These are phyloP conservation scores for Amanita jacksonii DNA, from an alignment of 768 basidiomycete species.

Conservation along the genomic window DNA sequence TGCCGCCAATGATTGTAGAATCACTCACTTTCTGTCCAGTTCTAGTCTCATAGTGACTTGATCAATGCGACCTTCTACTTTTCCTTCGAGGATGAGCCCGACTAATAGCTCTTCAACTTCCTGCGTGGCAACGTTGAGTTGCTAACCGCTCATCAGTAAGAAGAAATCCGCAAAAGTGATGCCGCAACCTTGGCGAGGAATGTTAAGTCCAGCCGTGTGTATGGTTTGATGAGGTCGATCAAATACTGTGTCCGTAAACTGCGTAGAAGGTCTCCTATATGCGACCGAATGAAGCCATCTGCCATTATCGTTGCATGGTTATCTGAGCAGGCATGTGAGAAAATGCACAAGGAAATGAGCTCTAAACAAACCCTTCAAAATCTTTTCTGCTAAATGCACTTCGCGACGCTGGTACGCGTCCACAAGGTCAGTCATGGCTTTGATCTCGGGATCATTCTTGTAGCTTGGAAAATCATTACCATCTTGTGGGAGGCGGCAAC, in stretches of 20 bases:
- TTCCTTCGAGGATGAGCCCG: slow-evolving; percentile 91
- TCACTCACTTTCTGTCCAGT: slow-evolving; percentile 72
- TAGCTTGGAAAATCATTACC: slow-evolving; percentile 41
- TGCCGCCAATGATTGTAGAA: not conserved
- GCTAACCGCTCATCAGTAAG: slow-evolving; percentile 36
- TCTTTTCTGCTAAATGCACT: slow-evolving; percentile 96
- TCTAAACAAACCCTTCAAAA: slow-evolving; percentile 58
- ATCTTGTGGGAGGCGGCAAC: not conserved
- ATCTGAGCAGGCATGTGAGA: slow-evolving; percentile 34
- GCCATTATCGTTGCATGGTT: slow-evolving; percentile 95
- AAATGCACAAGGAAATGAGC: not conserved
- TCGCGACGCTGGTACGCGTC: slow-evolving; percentile 95
- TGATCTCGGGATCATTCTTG: slow-evolving; percentile 93
- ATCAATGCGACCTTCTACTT: slow-evolving; percentile 93
- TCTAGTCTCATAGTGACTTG: slow-evolving; percentile 92
- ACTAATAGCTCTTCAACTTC: slow-evolving; percentile 95
- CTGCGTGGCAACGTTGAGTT: slow-evolving; percentile 86
- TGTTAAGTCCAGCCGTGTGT: slow-evolving; percentile 85
- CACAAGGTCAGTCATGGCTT: slow-evolving; percentile 96
- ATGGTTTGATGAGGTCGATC: slow-evolving; percentile 96
- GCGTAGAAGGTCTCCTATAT: slow-evolving; percentile 92
- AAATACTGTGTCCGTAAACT: slow-evolving; percentile 94
- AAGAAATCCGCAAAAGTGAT: not conserved
- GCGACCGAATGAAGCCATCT: slow-evolving; percentile 87
- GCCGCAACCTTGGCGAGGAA: slow-evolving; percentile 78